phyloP scores from a whole-genome alignment of 768 basidiomycete species.

The Cubamyces sp. region DNA sequence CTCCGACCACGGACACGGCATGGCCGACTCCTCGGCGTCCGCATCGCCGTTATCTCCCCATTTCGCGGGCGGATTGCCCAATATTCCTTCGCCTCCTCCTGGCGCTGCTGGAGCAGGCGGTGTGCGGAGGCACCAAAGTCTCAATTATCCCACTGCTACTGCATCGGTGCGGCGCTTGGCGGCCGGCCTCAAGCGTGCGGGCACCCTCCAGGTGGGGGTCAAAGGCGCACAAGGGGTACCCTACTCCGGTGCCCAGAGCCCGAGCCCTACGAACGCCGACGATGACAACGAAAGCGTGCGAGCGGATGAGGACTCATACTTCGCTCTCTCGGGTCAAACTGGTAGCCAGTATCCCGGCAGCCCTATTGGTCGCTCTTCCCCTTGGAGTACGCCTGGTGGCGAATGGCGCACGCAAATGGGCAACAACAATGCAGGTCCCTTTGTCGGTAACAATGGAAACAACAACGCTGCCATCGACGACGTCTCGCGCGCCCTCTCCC shows the following conservation, averaged over 20 bases:
- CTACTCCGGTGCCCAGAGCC: constrained; percentile 40
- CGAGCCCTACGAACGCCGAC: constrained; percentile 56
- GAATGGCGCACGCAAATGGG: constrained; percentile 61
- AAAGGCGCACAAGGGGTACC: constrained; percentile 35
- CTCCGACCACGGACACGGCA: constrained; percentile 40
- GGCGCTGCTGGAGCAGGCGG: constrained; percentile 51
- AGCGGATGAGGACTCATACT: constrained; percentile 59
- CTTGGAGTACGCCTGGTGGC: constrained; percentile 61
- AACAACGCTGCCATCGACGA: constrained; percentile 63
- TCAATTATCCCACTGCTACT: constrained; percentile 70
- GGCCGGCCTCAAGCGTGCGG: constrained; percentile 70
- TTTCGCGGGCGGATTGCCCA: constrained; percentile 47
- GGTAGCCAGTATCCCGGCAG: constrained; percentile 52
- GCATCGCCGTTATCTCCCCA: constrained; percentile 69
- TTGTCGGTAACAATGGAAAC: constrained; percentile 21
- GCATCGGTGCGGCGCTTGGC: constrained; percentile 53
- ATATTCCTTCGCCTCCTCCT: constrained; percentile 72
- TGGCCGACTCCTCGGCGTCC: constrained; percentile 54
- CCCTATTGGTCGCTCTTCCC: constrained; percentile 64
- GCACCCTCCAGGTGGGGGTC: constrained; percentile 64
- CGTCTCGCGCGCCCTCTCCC: constrained; percentile 71
- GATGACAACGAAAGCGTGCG: constrained; percentile 58
- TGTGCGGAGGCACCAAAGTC: constrained; percentile 79
- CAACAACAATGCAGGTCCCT: constrained; percentile 23
- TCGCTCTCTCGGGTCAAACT: constrained; percentile 43